Percentiles rank a stretch among this genome's conserved stretches.
Evolutionary conservation across 208 protist genomes (phyloP).

Genomic region (Plasmodiophora brassicae): DNA sequence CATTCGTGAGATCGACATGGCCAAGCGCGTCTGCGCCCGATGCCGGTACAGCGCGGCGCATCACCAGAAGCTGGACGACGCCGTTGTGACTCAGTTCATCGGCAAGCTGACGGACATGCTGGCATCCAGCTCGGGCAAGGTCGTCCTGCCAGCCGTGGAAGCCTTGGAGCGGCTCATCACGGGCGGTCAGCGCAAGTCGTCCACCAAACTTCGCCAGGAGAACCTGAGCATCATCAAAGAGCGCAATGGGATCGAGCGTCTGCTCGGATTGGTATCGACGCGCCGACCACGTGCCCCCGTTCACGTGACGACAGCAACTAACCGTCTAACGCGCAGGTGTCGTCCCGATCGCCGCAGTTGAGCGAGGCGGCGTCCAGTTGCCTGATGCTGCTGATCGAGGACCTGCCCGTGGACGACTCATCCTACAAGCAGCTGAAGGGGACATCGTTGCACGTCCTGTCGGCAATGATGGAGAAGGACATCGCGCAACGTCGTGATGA

Average conservation of each 20-base stretch:
- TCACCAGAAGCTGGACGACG: not conserved
- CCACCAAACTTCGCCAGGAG: not conserved
- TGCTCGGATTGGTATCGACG: not conserved
- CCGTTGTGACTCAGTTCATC: not conserved
- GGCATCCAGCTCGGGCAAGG: conserved; percentile 21
- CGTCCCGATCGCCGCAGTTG: not conserved
- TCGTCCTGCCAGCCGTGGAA: not conserved
- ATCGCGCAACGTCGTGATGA: not conserved
- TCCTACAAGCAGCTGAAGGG: not conserved
- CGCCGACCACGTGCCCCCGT: not conserved
- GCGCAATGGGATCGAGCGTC: not conserved
- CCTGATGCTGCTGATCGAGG: conserved; percentile 6
- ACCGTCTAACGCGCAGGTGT: not conserved
- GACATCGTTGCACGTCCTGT: not conserved
- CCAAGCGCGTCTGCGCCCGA: not conserved
- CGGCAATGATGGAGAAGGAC: not conserved
- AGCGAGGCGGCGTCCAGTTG: not conserved
- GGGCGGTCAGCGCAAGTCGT: not conserved
- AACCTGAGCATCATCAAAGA: not conserved
- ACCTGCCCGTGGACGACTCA: not conserved
- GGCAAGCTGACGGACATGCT: not conserved
- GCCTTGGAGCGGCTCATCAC: conserved; percentile 1
- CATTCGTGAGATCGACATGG: no score
- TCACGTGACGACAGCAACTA: not conserved
- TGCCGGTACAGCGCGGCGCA: not conserved